Conservation (phyloP, 164 flowering plant genomes). For the Nymphaea thermarum region DNA sequence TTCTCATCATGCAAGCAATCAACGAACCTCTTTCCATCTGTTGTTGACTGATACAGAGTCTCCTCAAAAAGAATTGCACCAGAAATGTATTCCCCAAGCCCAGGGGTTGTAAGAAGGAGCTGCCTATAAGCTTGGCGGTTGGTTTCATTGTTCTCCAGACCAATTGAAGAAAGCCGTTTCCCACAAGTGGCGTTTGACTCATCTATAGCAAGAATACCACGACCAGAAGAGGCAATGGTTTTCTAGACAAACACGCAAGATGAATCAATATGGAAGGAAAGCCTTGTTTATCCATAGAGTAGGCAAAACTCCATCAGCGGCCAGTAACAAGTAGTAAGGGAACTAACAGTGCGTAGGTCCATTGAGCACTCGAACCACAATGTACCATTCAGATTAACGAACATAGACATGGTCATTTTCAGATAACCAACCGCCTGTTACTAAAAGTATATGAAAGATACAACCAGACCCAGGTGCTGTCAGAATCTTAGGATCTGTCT, state of each 20-base stretch:
- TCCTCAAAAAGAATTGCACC: slow-evolving; percentile 8
- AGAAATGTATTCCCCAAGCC: slow-evolving; percentile 10
- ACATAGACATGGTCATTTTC: too few species aligned
- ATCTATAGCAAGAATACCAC: slow-evolving; percentile 12
- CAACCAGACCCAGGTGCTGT: too few species aligned
- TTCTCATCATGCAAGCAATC: slow-evolving; percentile 8
- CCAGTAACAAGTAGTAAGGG: too few species aligned
- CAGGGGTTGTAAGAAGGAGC: slow-evolving; percentile 7
- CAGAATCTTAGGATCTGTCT: too few species aligned
- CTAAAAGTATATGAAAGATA: too few species aligned
- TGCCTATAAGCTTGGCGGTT: slow-evolving; percentile 12
- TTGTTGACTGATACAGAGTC: slow-evolving; percentile 7
- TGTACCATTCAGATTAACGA: too few species aligned
- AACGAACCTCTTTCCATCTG: slow-evolving; percentile 15
- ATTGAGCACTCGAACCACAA: too few species aligned
- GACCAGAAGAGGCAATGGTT: slow-evolving; percentile 12
- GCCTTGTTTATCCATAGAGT: too few species aligned
- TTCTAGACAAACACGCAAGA: slow-evolving; percentile 3
- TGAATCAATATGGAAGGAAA: neutral
- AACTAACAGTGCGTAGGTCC: too few species aligned
- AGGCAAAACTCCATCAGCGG: too few species aligned
- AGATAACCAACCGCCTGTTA: too few species aligned
- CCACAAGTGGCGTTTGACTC: slow-evolving; percentile 14
- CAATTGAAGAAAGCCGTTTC: slow-evolving; percentile 9
- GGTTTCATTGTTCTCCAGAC: slow-evolving; percentile 11